A percentile compares a stretch with the other conserved stretches of the same genome.
Conservation (phyloP, 441 rosid genomes). For the Populus trichocarpa region DNA sequence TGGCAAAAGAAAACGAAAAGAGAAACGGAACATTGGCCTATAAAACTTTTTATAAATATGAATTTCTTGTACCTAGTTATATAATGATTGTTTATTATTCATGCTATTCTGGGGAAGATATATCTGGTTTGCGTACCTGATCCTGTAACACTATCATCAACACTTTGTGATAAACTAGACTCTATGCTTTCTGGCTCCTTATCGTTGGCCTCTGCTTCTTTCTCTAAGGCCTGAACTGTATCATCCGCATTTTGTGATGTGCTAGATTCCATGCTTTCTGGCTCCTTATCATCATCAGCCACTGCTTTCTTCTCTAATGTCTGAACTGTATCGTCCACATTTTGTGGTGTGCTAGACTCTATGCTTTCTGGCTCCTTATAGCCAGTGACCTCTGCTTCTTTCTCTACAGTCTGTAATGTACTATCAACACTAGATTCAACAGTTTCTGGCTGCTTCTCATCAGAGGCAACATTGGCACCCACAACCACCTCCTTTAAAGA, state of each 20-base stretch:
- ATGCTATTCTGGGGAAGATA: background rate
- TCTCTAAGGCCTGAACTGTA: constrained; percentile 11
- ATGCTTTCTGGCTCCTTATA: background rate
- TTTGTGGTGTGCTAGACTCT: background rate
- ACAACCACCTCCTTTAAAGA: constrained; percentile 17
- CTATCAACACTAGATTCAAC: constrained; percentile 11
- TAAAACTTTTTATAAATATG: too few species aligned
- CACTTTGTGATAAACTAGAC: background rate
- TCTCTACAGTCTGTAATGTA: constrained; percentile 9
- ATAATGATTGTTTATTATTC: background rate
- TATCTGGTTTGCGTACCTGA: background rate
- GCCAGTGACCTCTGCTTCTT: constrained; percentile 16
- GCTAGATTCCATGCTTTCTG: constrained; percentile 13
- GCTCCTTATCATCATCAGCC: constrained; percentile 7
- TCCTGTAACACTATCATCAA: background rate
- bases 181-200: background rate
- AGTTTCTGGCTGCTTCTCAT: constrained; percentile 18
- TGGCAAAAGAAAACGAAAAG: background rate
- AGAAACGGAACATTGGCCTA: background rate
- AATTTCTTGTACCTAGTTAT: background rate
- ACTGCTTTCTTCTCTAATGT: background rate
- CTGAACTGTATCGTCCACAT: background rate
- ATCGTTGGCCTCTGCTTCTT: constrained; percentile 22
- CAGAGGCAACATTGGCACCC: constrained; percentile 14
- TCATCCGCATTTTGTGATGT: constrained; percentile 3